Evolutionary conservation across 2,329 filamentous ascomycete species (phyloP).

Genomic region (Apiospora malaysiana): DNA sequence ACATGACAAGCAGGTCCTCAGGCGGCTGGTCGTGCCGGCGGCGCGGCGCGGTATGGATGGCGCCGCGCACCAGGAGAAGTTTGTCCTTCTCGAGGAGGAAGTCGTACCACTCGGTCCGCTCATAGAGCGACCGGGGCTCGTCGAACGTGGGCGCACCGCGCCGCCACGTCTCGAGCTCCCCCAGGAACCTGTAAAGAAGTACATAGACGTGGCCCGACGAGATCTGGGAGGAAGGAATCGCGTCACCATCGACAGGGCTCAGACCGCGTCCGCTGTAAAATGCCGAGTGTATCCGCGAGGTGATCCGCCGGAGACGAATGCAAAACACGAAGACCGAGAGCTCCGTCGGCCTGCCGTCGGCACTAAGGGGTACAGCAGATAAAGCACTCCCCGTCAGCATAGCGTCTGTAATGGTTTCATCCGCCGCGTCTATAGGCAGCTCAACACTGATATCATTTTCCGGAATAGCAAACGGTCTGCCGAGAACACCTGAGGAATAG

Average conservation of each 20-base stretch:
- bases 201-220: conserved; percentile 34
- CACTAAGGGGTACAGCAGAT: conserved; percentile 24
- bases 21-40: conserved; percentile 39
- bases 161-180: conserved; percentile 45
- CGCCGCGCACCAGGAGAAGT: conserved; percentile 46
- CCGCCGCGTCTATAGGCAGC: conserved; percentile 43
- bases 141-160: conserved; percentile 39
- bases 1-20: conserved; percentile 39
- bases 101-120: conserved; percentile 51
- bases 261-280: conserved; percentile 27
- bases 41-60: conserved; percentile 46
- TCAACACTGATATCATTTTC: conserved; percentile 45
- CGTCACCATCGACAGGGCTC: conserved; percentile 23
- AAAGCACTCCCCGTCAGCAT: conserved; percentile 2
- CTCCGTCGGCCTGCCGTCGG: conserved; percentile 34
- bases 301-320: conserved; percentile 46
- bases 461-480: conserved; percentile 47
- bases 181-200: conserved; percentile 37
- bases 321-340: conserved; percentile 46
- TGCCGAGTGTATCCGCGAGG: conserved; percentile 44
- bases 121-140: conserved; percentile 46
- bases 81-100: conserved; percentile 48
- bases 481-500: conserved; percentile 49
- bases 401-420: conserved; percentile 38
- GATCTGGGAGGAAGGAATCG: background rate